Conservation (phyloP, 129 eudicot genomes). For the Flaveria ramosissima region DNA sequence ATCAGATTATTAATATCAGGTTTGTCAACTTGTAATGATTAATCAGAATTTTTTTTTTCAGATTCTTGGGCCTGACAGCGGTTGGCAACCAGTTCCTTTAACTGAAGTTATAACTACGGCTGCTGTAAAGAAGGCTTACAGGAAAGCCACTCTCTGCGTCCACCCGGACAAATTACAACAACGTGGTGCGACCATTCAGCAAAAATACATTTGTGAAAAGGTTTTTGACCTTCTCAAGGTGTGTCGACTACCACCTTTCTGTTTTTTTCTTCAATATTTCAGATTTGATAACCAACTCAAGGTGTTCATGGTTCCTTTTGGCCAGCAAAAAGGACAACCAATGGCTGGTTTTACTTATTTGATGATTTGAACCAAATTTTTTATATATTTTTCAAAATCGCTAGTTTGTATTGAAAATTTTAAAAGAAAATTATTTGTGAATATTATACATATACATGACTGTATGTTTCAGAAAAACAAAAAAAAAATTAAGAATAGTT, state of each 20-base stretch:
- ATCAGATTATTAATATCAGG: not conserved
- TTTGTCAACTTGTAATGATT: not conserved
- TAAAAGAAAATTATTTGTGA: not conserved
- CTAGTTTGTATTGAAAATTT: not conserved
- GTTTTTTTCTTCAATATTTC: slow-evolving; percentile 7
- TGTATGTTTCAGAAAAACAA: not conserved
- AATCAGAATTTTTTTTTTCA: slow-evolving; percentile 24
- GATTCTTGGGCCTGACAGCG: slow-evolving; percentile 95
- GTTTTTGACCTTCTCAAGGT: slow-evolving; percentile 99
- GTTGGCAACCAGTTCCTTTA: slow-evolving; percentile 95
- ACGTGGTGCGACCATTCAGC: slow-evolving; percentile 93
- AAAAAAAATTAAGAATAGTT: not conserved
- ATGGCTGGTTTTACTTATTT: not conserved
- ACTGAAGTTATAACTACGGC: slow-evolving; percentile 91
- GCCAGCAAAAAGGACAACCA: too few relatives aligned
- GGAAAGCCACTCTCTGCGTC: slow-evolving; percentile 96
- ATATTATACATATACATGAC: not conserved
- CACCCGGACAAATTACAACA: slow-evolving; percentile 99
- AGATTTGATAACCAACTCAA: not conserved
- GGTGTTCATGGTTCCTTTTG: not conserved
- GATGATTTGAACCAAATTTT: too few relatives aligned
- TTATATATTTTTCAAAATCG: too few relatives aligned
- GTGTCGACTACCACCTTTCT: slow-evolving; percentile 22
- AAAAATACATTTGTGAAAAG: slow-evolving; percentile 91
- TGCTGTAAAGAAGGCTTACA: slow-evolving; percentile 88